These are phyloP conservation scores for Suillus alpinus DNA, from an alignment of 768 basidiomycete species.

Conservation along the genomic window DNA sequence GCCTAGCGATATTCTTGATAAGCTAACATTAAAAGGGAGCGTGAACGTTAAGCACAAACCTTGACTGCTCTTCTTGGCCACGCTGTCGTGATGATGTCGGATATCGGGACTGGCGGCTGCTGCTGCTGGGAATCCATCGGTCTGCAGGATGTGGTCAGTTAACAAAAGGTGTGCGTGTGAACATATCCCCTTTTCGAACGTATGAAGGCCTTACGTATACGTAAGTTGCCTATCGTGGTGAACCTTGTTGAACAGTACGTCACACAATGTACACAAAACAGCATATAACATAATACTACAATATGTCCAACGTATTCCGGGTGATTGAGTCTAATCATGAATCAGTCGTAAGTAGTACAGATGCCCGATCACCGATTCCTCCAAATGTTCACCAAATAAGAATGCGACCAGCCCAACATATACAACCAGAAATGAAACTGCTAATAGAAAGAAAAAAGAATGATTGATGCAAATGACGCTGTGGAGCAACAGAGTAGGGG, in stretches of 20 bases:
- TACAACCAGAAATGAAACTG: background rate
- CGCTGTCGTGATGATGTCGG: conserved; percentile 44
- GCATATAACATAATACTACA: background rate
- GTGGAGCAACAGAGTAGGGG: background rate
- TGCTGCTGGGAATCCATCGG: conserved; percentile 33
- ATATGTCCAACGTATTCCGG: background rate
- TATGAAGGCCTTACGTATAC: background rate
- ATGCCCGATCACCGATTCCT: background rate
- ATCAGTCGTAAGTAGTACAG: background rate
- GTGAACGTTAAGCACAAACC: conserved; percentile 32
- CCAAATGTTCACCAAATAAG: background rate
- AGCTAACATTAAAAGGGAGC: conserved; percentile 9
- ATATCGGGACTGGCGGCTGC: conserved; percentile 31
- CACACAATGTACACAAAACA: background rate
- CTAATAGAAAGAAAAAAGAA: background rate
- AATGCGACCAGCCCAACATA: background rate
- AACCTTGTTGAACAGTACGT: no score
- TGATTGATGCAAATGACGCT: background rate
- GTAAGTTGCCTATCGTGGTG: background rate
- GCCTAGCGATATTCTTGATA: conserved; percentile 36
- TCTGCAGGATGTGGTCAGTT: conserved; percentile 25
- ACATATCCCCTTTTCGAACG: conserved; percentile 25
- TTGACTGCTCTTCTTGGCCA: conserved; percentile 54
- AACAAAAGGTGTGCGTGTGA: conserved; percentile 25
- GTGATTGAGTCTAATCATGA: background rate